Base-by-base conservation (phyloP, 257 asterid species). In the Solanum paucissectum region DNA sequence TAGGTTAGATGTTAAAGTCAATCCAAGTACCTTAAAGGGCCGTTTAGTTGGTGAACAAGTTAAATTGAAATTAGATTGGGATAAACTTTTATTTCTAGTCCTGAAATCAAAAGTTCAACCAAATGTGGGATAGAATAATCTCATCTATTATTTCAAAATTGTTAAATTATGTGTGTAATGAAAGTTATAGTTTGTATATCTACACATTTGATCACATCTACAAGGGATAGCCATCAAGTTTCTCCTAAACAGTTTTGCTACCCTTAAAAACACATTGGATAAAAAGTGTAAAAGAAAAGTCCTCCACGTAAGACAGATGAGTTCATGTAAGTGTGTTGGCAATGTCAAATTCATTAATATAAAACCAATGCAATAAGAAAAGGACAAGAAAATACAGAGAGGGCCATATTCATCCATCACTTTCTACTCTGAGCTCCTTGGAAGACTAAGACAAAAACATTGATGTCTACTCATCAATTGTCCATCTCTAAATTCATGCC, bases 391-490 rank as follows among this genome's bases (percentile, higher is more conserved):
- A 74, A 75, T 89, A 90, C 90, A 90, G 89, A 64, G 87, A 23
- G 84, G 86, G 87, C 90, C 1, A 89, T 89, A 90, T 87, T 90
- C 90, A 89, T 90, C 84, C 42, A 87, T 91, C 93, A 89, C 92
- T 86, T 75, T 89, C 88, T 74, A 81, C 77, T 73, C 85, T 83
- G 87, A 73, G 52, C 87, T 52, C 84, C 27, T 75, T 74, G 68
- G 40, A 32, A 74, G 77, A 52, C 83, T 16, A 44, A 66, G 90
- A 90, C 87, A 88, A 88, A 90, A 68, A 49, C 88, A 90, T 49
- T 87, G 92, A 92, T 87, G 77, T 89, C 93, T 89, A 91, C 92
- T 52, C 6, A 82, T 93, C 95, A 93, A 95, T 91, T 93, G 94
- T 85, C 87, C 52, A 79, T 46, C 85, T 40, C 92, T 79, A 87